Conservation (phyloP, 73 alveolate genomes). For the Tetrahymena elliotti region DNA sequence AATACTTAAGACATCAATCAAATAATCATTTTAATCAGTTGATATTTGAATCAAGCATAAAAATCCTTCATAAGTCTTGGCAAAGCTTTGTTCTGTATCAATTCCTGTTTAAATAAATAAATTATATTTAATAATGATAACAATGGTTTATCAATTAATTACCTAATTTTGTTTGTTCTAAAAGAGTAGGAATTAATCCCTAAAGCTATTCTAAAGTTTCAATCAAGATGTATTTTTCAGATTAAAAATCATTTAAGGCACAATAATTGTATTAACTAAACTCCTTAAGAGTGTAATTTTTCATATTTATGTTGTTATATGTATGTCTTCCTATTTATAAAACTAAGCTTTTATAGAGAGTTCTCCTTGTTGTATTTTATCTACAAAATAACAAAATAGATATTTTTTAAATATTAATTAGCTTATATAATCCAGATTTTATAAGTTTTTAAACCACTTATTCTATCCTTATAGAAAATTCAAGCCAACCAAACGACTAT, state of each 20-base stretch:
- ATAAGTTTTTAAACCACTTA: not conserved
- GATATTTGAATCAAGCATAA: conserved; percentile 12
- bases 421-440: not conserved
- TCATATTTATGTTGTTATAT: not conserved
- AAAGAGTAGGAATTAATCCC: not conserved
- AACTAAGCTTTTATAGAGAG: too few species aligned
- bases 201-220: not conserved
- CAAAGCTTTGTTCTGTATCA: conserved; percentile 22
- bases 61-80: conserved; percentile 28
- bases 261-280: not conserved
- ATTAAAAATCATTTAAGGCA: too few species aligned
- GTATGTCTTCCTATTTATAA: too few species aligned
- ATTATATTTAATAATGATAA: too few species aligned
- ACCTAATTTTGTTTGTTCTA: not conserved
- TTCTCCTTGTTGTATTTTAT: not conserved
- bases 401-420: too few species aligned
- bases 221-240: not conserved
- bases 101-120: too few species aligned
- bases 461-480: not conserved
- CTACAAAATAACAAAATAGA: not conserved
- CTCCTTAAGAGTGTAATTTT: not conserved
- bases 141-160: too few species aligned
- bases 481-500: not conserved
- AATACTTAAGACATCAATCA: conserved; percentile 21
- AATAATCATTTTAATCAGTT: conserved; percentile 5